Conservation (phyloP, 1,284 basidiomycete genomes). For the Apiotrichum akiyoshidainum region DNA sequence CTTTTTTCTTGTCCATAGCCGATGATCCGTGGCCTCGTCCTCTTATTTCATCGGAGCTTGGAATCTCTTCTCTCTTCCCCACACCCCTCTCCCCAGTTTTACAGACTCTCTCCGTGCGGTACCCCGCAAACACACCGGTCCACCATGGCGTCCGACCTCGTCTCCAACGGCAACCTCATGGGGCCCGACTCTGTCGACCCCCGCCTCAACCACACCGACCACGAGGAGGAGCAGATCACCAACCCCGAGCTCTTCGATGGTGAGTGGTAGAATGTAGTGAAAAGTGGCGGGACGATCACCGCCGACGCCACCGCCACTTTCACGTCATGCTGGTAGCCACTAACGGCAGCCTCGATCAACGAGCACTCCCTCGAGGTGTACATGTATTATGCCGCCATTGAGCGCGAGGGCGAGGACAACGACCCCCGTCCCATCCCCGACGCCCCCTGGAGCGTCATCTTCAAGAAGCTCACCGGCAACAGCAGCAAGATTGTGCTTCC, state of each 20-base stretch:
- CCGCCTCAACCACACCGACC: constrained; percentile 2
- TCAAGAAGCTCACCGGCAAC: constrained; percentile 6
- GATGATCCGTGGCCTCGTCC: too few relatives aligned
- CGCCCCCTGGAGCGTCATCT: constrained; percentile 6
- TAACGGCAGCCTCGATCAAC: constrained; percentile 3
- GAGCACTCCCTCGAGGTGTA: constrained; percentile 7
- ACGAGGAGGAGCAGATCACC: constrained; percentile 3
- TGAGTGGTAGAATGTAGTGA: neutral
- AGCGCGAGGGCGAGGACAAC: constrained; percentile 9
- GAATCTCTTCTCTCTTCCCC: too few relatives aligned
- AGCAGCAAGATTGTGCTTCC: neutral
- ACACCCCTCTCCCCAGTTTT: too few relatives aligned
- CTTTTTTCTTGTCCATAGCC: too few relatives aligned
- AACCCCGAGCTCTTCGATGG: constrained; percentile 14
- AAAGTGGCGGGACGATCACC: neutral
- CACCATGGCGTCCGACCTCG: constrained; percentile 5
- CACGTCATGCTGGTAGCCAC: neutral
- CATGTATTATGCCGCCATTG: constrained; percentile 9
- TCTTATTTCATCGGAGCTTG: too few relatives aligned
- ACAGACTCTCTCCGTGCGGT: too few relatives aligned
- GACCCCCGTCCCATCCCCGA: constrained; percentile 13
- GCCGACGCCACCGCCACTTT: neutral
- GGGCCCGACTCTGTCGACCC: constrained; percentile 15
- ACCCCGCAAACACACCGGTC: too few relatives aligned
- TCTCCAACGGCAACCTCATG: constrained; percentile 9